These are phyloP conservation scores for Cadophora malorum DNA, from an alignment of 2,329 filamentous ascomycete species.

Conservation along the genomic window DNA sequence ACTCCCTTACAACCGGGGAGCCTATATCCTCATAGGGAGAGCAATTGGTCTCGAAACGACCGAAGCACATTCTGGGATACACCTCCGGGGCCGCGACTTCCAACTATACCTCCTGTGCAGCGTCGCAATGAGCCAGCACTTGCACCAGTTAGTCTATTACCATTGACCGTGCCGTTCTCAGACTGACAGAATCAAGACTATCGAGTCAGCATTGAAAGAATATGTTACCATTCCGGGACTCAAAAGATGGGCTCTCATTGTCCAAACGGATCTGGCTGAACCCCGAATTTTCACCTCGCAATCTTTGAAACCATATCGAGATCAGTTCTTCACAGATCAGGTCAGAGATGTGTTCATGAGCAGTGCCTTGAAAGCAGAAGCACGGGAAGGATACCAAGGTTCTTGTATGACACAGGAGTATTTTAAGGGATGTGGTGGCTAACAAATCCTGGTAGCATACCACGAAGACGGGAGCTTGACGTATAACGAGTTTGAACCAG, in stretches of 20 bases:
- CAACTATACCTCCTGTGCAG: not conserved
- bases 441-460: conserved; percentile 31
- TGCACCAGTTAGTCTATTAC: conserved; percentile 2
- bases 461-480: conserved; percentile 29
- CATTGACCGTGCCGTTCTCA: not conserved
- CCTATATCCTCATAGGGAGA: conserved; percentile 33
- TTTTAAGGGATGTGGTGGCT: conserved; percentile 6
- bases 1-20: conserved; percentile 32
- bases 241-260: conserved; percentile 40
- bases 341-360: not conserved
- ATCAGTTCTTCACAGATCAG: conserved; percentile 33
- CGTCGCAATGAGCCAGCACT: not conserved
- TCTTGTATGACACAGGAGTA: not conserved
- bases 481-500: conserved; percentile 33
- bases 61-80: conserved; percentile 33
- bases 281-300: conserved; percentile 37
- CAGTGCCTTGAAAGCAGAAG: conserved; percentile 6
- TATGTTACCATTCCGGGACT: conserved; percentile 34
- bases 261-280: conserved; percentile 37
- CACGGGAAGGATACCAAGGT: not conserved
- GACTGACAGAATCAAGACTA: conserved; percentile 32
- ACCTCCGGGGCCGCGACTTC: conserved; percentile 27
- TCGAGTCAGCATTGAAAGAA: conserved; percentile 39
- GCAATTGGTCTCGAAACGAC: conserved; percentile 31
- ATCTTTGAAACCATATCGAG: conserved; percentile 33